Evolutionary conservation across 1,139 yeast species (phyloP).

Genomic region (Yamadazyma kanchanaburiensis): DNA sequence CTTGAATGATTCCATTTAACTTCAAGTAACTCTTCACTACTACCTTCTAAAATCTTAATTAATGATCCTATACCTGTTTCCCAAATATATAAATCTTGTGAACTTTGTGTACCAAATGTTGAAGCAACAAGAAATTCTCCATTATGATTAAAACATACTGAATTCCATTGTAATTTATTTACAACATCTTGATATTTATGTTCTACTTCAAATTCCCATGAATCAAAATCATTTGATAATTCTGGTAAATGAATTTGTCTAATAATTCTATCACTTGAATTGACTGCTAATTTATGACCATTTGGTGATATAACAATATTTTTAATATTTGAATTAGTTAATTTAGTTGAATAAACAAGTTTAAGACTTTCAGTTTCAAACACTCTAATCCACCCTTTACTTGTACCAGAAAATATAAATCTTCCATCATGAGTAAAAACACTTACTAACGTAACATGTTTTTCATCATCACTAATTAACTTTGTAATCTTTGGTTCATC

Average conservation of each 20-base stretch:
- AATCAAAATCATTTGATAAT: constrained; percentile 25
- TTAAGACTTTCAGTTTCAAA: constrained; percentile 24
- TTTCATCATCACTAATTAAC: constrained; percentile 17
- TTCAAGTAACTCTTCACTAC: constrained; percentile 81
- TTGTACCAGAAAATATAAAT: constrained; percentile 70
- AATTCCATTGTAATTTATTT: constrained; percentile 85
- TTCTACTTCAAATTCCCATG: constrained; percentile 64
- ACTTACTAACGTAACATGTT: constrained; percentile 29
- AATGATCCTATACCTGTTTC: constrained; percentile 86
- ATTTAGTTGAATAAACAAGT: constrained; percentile 48
- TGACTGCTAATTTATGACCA: constrained; percentile 70
- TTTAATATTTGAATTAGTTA: constrained; percentile 72
- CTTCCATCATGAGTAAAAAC: constrained; percentile 43
- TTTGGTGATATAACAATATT: constrained; percentile 61
- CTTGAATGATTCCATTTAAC: constrained; percentile 81
- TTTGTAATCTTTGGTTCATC: constrained; percentile 22
- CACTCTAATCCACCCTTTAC: constrained; percentile 72
- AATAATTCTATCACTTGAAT: constrained; percentile 79
- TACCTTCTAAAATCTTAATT: constrained; percentile 86
- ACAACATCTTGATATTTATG: constrained; percentile 91
- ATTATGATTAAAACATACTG: constrained; percentile 69
- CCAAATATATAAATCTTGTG: constrained; percentile 91
- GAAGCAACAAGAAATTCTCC: constrained; percentile 88
- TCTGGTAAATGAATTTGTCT: constrained; percentile 65
- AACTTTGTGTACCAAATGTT: constrained; percentile 71